Conservation (phyloP, 2,329 filamentous ascomycete species). For the Trichoderma sp. region DNA sequence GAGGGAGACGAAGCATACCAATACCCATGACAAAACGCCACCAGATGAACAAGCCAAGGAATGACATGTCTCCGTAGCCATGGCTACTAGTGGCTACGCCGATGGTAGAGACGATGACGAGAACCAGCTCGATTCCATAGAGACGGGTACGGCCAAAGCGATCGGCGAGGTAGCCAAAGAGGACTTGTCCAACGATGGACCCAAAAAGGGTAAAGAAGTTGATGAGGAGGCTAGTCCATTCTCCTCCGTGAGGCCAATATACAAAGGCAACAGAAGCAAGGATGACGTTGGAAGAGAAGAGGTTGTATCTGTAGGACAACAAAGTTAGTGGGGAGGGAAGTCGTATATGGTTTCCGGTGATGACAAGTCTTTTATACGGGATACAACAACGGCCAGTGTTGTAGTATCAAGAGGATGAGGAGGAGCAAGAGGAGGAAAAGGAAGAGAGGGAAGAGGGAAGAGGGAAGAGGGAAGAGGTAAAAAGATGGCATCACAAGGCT, state of each 20-base stretch:
- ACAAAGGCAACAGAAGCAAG: slow-evolving; percentile 52
- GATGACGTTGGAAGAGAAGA: slow-evolving; percentile 55
- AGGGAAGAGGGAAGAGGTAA: background rate
- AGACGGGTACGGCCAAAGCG: slow-evolving; percentile 53
- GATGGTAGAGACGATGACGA: slow-evolving; percentile 57
- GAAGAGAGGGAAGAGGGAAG: background rate
- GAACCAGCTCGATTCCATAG: slow-evolving; percentile 55
- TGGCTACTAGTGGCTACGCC: slow-evolving; percentile 52
- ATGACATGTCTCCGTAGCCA: slow-evolving; percentile 49
- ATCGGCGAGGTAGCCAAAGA: slow-evolving; percentile 54
- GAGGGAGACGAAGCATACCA: slow-evolving; percentile 31
- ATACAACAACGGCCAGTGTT: background rate
- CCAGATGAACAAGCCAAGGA: slow-evolving; percentile 50
- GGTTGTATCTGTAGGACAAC: slow-evolving; percentile 43
- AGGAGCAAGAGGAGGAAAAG: background rate
- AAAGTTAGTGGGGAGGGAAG: background rate
- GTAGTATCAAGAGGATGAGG: too few species aligned
- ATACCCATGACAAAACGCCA: slow-evolving; percentile 56
- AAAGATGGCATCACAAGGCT: background rate
- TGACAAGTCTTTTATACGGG: background rate
- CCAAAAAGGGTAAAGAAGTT: slow-evolving; percentile 53
- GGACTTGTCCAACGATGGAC: slow-evolving; percentile 50
- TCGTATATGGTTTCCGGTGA: background rate
- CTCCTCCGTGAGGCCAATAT: slow-evolving; percentile 47
- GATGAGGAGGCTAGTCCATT: slow-evolving; percentile 47